Evolutionary conservation across 2,329 filamentous ascomycete genomes (phyloP).

Genomic region (Pyrenochaeta sp.): DNA sequence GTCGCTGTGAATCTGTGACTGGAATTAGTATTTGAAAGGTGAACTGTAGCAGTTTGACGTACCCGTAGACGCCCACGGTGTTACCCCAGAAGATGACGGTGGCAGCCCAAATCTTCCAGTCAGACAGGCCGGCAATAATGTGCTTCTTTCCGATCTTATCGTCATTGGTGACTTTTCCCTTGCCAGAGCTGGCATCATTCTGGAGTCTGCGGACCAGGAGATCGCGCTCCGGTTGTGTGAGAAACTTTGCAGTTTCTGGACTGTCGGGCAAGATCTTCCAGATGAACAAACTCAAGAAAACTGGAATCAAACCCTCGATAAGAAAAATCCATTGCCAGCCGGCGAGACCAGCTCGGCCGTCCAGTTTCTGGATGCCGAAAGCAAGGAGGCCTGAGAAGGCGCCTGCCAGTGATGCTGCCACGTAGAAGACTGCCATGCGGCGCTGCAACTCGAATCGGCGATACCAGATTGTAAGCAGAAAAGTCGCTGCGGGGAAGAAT

Average conservation of each 20-base stretch:
- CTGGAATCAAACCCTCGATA: conserved; percentile 40
- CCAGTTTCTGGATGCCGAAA: conserved; percentile 42
- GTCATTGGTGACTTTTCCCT: conserved; percentile 57
- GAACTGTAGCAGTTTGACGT: too few species aligned
- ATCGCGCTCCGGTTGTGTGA: conserved; percentile 44
- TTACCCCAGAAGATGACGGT: conserved; percentile 50
- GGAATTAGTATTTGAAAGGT: conserved; percentile 49
- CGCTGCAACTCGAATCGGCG: conserved; percentile 44
- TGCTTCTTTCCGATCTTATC: conserved; percentile 57
- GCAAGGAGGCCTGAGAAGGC: conserved; percentile 48
- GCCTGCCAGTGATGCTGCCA: conserved; percentile 42
- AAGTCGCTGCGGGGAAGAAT: conserved; percentile 69
- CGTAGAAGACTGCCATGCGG: conserved; percentile 46
- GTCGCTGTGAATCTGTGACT: conserved; percentile 36
- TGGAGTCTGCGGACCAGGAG: conserved; percentile 40
- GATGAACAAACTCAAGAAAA: conserved; percentile 52
- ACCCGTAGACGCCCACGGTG: conserved; percentile 47
- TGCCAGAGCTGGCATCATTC: conserved; percentile 54
- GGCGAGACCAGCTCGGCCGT: conserved; percentile 31
- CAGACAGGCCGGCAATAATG: conserved; percentile 57
- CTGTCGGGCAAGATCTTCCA: conserved; percentile 64
- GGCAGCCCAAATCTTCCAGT: conserved; percentile 47
- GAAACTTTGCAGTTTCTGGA: conserved; percentile 48
- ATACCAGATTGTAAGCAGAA: conserved; percentile 46
- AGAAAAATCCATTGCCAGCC: conserved; percentile 48